phyloP scores from a whole-genome alignment of 1,284 basidiomycete genomes.

The Cutaneotrichosporon sp. region DNA sequence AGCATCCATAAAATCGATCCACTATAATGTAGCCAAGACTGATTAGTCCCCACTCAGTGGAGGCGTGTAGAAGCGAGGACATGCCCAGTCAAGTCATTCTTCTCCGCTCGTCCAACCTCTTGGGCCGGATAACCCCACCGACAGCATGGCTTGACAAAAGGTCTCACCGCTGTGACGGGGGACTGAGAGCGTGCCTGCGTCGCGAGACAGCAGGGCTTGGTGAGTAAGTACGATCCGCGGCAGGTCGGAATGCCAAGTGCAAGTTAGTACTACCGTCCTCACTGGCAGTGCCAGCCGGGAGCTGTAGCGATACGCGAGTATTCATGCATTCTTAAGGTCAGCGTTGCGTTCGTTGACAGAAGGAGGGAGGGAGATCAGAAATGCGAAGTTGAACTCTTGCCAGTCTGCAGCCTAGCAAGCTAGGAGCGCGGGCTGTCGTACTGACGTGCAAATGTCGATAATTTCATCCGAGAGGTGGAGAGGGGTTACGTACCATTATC shows the following conservation, averaged over 20 bases:
- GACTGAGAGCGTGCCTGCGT: constrained; percentile 33
- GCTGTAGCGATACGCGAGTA: no score
- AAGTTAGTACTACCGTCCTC: no score
- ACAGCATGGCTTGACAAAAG: constrained; percentile 32
- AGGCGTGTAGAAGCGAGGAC: constrained; percentile 29
- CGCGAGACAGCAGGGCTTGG: no score
- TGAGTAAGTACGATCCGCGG: no score
- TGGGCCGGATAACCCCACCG: constrained; percentile 20
- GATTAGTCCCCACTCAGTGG: constrained; percentile 42
- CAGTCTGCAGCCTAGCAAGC: constrained; percentile 10
- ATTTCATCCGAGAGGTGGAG: constrained; percentile 25
- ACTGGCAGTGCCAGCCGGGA: no score
- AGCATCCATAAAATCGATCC: constrained; percentile 1
- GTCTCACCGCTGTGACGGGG: constrained; percentile 31
- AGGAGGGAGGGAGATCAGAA: constrained; percentile 21
- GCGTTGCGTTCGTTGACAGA: background rate
- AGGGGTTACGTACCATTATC: constrained; percentile 2
- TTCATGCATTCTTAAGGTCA: background rate
- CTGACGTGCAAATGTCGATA: constrained; percentile 41
- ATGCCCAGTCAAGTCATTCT: constrained; percentile 37
- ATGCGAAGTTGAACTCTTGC: constrained; percentile 35
- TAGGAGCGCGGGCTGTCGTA: constrained; percentile 22
- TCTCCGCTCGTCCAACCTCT: constrained; percentile 28
- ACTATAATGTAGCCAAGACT: constrained; percentile 33
- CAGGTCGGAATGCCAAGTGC: no score